Evolutionary conservation across 768 basidiomycete species (phyloP).

Genomic region (Mycena rosella): DNA sequence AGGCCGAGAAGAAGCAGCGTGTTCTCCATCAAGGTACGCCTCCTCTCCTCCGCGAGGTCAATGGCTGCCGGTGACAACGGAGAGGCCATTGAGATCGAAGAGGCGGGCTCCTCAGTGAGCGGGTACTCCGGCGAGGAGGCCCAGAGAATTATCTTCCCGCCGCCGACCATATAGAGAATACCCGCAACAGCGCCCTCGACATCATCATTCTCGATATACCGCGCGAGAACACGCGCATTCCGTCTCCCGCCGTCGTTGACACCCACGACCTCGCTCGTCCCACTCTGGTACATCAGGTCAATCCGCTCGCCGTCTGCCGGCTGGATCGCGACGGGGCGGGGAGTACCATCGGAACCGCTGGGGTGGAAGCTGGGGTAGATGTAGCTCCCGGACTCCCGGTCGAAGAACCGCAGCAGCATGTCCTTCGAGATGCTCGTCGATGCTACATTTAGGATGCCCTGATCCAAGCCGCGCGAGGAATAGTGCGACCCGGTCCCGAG

Average conservation of each 20-base stretch:
- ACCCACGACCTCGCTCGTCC: conserved; percentile 45
- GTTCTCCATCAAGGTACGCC: conserved; percentile 44
- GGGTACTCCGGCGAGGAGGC: conserved; percentile 71
- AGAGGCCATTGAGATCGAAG: conserved; percentile 38
- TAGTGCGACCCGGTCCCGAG: conserved; percentile 70
- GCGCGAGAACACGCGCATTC: conserved; percentile 48
- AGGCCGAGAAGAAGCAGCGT: conserved; percentile 53
- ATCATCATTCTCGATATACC: conserved; percentile 39
- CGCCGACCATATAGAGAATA: conserved; percentile 50
- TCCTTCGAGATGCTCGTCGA: conserved; percentile 43
- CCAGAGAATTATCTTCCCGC: conserved; percentile 69
- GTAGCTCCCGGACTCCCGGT: conserved; percentile 48
- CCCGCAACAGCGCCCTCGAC: conserved; percentile 47
- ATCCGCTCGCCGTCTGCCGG: conserved; percentile 42
- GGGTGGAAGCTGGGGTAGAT: conserved; percentile 45
- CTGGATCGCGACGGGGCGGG: conserved; percentile 36
- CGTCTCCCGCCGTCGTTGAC: conserved; percentile 44
- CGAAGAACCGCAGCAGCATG: conserved; percentile 52
- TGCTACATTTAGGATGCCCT: conserved; percentile 55
- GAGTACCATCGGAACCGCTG: conserved; percentile 21
- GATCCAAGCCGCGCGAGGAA: conserved; percentile 49
- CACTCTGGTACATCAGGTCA: conserved; percentile 45
- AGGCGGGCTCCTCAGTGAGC: conserved; percentile 51
- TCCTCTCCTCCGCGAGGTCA: conserved; percentile 40
- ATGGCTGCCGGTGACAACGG: conserved; percentile 32